Conservation (phyloP, 306 rosid species). For the Rosa chinensis region DNA sequence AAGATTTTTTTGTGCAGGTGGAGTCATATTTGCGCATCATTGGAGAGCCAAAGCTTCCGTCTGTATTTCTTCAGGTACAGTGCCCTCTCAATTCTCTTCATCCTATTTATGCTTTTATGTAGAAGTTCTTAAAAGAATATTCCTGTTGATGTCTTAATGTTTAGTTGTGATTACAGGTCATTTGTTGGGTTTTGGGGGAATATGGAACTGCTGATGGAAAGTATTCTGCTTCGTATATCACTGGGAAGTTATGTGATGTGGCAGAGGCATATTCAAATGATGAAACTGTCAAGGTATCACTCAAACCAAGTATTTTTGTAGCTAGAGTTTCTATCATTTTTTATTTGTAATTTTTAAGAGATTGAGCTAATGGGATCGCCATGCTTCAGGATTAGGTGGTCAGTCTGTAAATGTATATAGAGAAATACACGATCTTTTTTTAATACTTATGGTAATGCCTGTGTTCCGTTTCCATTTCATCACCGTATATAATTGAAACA, state of each 20-base stretch:
- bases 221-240: slow-evolving; percentile 72
- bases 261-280: slow-evolving; percentile 95
- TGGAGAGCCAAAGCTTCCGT: slow-evolving; percentile 93
- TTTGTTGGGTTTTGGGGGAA: slow-evolving; percentile 98
- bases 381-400: not conserved
- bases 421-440: not conserved
- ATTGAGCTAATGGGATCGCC: not conserved
- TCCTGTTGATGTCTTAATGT: slow-evolving; percentile 24
- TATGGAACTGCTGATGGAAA: slow-evolving; percentile 92
- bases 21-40: slow-evolving; percentile 80
- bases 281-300: slow-evolving; percentile 81
- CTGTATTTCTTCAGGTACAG: slow-evolving; percentile 84
- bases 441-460: not conserved
- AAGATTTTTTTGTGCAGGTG: slow-evolving; percentile 50
- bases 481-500: not conserved
- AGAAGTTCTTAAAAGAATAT: slow-evolving; percentile 15
- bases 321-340: not conserved
- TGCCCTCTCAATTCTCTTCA: slow-evolving; percentile 16
- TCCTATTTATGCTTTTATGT: not conserved
- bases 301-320: not conserved
- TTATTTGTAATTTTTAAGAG: not conserved
- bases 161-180: slow-evolving; percentile 67
- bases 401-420: not conserved
- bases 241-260: slow-evolving; percentile 86
- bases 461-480: not conserved